Evolutionary conservation across 2,329 filamentous ascomycete species (phyloP).

Genomic region (Neonectria hederae): DNA sequence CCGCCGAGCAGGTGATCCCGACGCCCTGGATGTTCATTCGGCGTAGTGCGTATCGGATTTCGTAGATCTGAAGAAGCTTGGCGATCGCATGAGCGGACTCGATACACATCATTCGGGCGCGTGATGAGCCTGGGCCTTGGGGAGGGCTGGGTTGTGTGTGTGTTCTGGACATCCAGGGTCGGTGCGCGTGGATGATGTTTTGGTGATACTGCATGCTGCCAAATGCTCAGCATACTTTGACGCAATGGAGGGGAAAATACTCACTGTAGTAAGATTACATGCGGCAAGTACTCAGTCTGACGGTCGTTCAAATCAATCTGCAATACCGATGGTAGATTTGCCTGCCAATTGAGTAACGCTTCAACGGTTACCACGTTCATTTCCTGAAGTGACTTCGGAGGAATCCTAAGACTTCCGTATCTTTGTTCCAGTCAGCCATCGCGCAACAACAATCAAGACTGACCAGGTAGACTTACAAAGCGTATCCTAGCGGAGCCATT

Average conservation of each 20-base stretch:
- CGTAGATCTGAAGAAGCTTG: conserved; percentile 31
- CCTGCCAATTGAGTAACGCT: conserved; percentile 34
- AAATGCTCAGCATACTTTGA: background rate
- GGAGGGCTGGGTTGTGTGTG: conserved; percentile 34
- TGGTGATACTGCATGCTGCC: conserved; percentile 43
- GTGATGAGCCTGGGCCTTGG: conserved; percentile 34
- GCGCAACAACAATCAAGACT: background rate
- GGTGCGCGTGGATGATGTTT: conserved; percentile 39
- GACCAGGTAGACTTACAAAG: conserved; percentile 26
- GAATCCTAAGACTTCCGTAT: conserved; percentile 35
- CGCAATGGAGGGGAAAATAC: background rate
- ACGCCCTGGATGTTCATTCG: conserved; percentile 37
- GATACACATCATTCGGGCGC: conserved; percentile 38
- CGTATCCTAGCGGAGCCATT: conserved; percentile 37
- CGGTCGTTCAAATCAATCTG: conserved; percentile 33
- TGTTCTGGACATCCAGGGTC: conserved; percentile 42
- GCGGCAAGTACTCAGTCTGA: conserved; percentile 31
- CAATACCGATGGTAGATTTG: conserved; percentile 26
- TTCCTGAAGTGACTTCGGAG: conserved; percentile 26
- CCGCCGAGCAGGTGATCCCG: conserved; percentile 25
- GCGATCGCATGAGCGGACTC: conserved; percentile 34
- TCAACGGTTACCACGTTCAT: conserved; percentile 32
- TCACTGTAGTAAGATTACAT: conserved; percentile 39
- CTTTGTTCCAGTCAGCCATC: conserved; percentile 10
- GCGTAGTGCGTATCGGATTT: conserved; percentile 27